phyloP scores from a whole-genome alignment of 2,329 filamentous ascomycete species.

The Coniochaeta sp. region DNA sequence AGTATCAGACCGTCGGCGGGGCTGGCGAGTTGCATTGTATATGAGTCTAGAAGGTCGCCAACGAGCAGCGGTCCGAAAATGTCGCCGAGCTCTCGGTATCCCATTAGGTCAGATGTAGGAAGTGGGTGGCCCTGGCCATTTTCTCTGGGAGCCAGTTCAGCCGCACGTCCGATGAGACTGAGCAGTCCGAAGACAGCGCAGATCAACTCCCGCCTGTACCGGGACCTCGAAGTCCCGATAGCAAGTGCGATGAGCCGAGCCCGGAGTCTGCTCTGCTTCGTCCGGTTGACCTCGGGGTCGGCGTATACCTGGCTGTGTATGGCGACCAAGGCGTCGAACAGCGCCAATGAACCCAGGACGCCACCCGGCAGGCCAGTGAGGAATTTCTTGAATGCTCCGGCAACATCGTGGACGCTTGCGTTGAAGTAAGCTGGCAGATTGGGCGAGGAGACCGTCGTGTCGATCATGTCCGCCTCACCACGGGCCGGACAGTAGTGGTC shows the following conservation, averaged over 20 bases:
- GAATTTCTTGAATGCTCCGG: constrained; percentile 61
- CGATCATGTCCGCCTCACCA: constrained; percentile 39
- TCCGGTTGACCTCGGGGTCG: constrained; percentile 43
- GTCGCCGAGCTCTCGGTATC: constrained; percentile 54
- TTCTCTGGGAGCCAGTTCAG: constrained; percentile 46
- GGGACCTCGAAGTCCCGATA: constrained; percentile 51
- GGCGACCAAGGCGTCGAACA: constrained; percentile 57
- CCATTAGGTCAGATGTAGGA: constrained; percentile 54
- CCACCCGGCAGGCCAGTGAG: constrained; percentile 57
- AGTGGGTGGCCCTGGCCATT: constrained; percentile 44
- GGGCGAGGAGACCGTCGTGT: constrained; percentile 51
- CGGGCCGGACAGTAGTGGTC: constrained; percentile 51
- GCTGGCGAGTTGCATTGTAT: constrained; percentile 38
- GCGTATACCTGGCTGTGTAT: constrained; percentile 50
- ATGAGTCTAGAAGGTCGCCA: constrained; percentile 48
- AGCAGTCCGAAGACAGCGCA: constrained; percentile 61
- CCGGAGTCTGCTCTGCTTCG: constrained; percentile 49
- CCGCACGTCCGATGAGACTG: constrained; percentile 50
- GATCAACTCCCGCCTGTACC: constrained; percentile 55
- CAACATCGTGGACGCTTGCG: constrained; percentile 56
- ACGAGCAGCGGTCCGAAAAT: constrained; percentile 59
- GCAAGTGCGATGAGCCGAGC: constrained; percentile 60
- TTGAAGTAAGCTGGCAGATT: constrained; percentile 55
- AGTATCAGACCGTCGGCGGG: constrained; percentile 32
- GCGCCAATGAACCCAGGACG: constrained; percentile 53